phyloP scores from a whole-genome alignment of 805 yeast genomes.

The Kluyveromyces nonfermentans region DNA sequence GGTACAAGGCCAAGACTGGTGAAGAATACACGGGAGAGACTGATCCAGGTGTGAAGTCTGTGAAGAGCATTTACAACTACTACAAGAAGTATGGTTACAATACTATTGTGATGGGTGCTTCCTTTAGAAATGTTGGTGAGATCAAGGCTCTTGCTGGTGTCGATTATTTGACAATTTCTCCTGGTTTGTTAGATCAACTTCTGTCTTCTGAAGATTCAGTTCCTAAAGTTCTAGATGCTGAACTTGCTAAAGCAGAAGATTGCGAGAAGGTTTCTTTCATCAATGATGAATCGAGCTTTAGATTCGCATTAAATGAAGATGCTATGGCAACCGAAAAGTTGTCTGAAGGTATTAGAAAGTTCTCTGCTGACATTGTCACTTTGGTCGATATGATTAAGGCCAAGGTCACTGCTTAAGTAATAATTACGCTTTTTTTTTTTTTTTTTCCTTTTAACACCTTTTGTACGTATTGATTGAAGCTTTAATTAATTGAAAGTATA shows the following conservation, averaged over 20 bases:
- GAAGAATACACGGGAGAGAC: slow-evolving; percentile 63
- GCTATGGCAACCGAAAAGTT: slow-evolving; percentile 98
- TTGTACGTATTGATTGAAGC: no score
- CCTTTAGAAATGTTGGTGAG: slow-evolving; percentile 96
- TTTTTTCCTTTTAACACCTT: no score
- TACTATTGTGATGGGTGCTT: slow-evolving; percentile 99
- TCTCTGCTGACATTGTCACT: slow-evolving; percentile 86
- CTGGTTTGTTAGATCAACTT: slow-evolving; percentile 82
- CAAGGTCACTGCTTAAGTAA: slow-evolving; percentile 37
- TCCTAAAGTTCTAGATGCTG: slow-evolving; percentile 72
- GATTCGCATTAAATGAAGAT: slow-evolving; percentile 87
- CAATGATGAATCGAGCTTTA: slow-evolving; percentile 82
- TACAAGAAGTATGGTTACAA: slow-evolving; percentile 95
- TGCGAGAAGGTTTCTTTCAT: slow-evolving; percentile 68
- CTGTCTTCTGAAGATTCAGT: slow-evolving; percentile 67
- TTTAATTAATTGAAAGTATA: no score
- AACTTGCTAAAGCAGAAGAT: slow-evolving; percentile 42
- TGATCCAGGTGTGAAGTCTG: slow-evolving; percentile 96
- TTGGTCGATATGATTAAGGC: slow-evolving; percentile 58
- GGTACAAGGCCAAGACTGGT: slow-evolving; percentile 94
- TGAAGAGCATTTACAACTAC: slow-evolving; percentile 85
- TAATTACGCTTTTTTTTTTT: background rate
- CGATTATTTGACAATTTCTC: slow-evolving; percentile 93
- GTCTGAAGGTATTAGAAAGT: slow-evolving; percentile 95
- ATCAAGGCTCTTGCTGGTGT: slow-evolving; percentile 95